phyloP scores from a whole-genome alignment of 768 basidiomycete species.

The Tephrocybe sp. region DNA sequence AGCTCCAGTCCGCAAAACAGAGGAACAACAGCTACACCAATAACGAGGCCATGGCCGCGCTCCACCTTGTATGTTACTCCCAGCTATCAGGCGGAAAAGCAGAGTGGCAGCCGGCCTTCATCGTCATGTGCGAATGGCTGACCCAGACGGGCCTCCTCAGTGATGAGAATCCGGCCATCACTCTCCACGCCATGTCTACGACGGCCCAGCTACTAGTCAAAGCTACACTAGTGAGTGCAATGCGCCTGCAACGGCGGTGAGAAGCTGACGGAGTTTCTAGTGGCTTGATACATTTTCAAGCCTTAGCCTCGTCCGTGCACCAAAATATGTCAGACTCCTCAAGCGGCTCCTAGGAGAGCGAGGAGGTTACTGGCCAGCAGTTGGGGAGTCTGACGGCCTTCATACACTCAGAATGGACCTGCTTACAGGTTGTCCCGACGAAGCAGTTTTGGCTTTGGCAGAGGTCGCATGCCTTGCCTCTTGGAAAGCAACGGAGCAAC shows the following conservation, averaged over 20 bases:
- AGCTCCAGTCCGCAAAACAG: slow-evolving; percentile 56
- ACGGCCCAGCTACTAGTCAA: slow-evolving; percentile 64
- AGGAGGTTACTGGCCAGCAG: slow-evolving; percentile 45
- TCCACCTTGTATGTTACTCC: slow-evolving; percentile 76
- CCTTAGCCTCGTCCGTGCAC: slow-evolving; percentile 57
- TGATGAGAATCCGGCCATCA: slow-evolving; percentile 64
- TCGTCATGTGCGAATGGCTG: slow-evolving; percentile 77
- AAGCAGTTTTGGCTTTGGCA: slow-evolving; percentile 72
- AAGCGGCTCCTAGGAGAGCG: slow-evolving; percentile 60
- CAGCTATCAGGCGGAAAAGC: slow-evolving; percentile 66
- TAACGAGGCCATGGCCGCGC: slow-evolving; percentile 73
- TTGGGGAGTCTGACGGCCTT: slow-evolving; percentile 31
- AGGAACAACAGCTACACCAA: slow-evolving; percentile 57
- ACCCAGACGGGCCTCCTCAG: slow-evolving; percentile 60
- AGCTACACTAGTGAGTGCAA: slow-evolving; percentile 65
- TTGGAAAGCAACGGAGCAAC: slow-evolving; percentile 70
- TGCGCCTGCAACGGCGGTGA: neutral
- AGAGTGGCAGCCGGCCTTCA: slow-evolving; percentile 72
- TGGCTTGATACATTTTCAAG: slow-evolving; percentile 80
- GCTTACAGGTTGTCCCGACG: slow-evolving; percentile 78
- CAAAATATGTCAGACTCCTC: slow-evolving; percentile 67
- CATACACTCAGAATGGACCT: slow-evolving; percentile 61
- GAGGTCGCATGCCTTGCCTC: slow-evolving; percentile 71
- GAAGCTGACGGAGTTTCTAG: slow-evolving; percentile 36
- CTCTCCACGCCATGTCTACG: slow-evolving; percentile 54